A percentile compares a stretch with the other conserved stretches of the same genome.
Conservation (phyloP, 2,329 filamentous ascomycete genomes). For the Calonectria ilicicola region DNA sequence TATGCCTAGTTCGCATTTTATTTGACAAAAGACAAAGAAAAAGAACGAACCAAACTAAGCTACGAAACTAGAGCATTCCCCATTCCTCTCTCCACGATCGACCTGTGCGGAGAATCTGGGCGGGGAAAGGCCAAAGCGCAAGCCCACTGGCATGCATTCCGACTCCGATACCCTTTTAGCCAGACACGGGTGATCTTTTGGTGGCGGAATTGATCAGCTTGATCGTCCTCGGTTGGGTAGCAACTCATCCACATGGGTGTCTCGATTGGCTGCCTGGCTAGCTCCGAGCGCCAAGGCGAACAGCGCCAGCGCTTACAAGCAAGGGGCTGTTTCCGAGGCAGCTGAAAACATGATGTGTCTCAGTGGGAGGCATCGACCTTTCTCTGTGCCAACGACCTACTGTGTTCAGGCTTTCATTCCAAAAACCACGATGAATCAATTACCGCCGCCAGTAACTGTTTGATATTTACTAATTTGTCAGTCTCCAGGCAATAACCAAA, state of each 20-base stretch:
- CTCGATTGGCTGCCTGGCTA: neutral
- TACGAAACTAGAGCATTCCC: too few species aligned
- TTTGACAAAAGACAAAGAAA: neutral
- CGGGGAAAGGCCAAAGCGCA: neutral
- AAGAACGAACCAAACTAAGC: neutral
- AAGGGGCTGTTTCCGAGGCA: neutral
- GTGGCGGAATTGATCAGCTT: too few species aligned
- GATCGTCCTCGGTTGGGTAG: neutral
- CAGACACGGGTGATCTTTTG: neutral
- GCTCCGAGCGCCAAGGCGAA: neutral
- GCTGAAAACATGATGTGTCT: neutral
- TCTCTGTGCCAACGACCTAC: too few species aligned
- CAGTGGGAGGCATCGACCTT: neutral
- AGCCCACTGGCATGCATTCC: neutral
- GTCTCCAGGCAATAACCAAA: too few species aligned
- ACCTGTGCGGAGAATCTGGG: neutral
- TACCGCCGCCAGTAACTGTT: too few species aligned
- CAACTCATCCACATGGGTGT: neutral
- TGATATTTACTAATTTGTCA: too few species aligned
- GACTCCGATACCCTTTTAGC: too few species aligned
- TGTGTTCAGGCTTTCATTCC: too few species aligned
- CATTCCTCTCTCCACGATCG: too few species aligned
- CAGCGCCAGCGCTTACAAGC: neutral
- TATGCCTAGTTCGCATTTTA: too few species aligned
- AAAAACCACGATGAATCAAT: too few species aligned